Evolutionary conservation across 2,329 filamentous ascomycete genomes (phyloP).

Genomic region (Metarhizium robertsii): DNA sequence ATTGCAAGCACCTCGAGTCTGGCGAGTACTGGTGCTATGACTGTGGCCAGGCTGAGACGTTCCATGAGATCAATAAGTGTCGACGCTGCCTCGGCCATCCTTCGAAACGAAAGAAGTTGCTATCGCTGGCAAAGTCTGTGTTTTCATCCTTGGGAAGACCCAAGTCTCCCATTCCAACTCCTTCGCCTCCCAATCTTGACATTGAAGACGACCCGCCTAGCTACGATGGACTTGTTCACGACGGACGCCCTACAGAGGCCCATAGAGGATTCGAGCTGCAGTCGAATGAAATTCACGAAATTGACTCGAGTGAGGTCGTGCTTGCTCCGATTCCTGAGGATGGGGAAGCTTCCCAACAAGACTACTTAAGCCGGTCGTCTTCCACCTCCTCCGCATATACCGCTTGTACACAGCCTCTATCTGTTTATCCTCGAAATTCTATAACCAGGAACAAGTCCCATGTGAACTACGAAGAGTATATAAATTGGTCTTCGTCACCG

Average conservation of each 20-base stretch:
- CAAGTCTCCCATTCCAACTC: constrained; percentile 21
- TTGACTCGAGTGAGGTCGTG: constrained; percentile 38
- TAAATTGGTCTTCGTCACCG: constrained; percentile 17
- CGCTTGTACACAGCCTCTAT: constrained; percentile 1
- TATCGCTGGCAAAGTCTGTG: constrained; percentile 44
- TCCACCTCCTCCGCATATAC: neutral
- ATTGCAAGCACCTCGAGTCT: constrained; percentile 35
- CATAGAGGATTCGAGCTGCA: constrained; percentile 30
- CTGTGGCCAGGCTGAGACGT: constrained; percentile 40
- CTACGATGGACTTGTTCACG: constrained; percentile 31
- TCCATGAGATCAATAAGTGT: constrained; percentile 39
- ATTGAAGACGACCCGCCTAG: constrained; percentile 32
- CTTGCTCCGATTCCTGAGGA: constrained; percentile 19
- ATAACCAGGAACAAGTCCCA: neutral
- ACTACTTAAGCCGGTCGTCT: neutral
- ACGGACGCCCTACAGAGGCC: constrained; percentile 14
- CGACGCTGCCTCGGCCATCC: constrained; percentile 39
- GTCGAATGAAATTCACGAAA: constrained; percentile 41
- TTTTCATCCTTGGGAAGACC: constrained; percentile 42
- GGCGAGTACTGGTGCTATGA: constrained; percentile 50
- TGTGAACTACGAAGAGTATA: constrained; percentile 12
- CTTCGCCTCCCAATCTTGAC: constrained; percentile 15
- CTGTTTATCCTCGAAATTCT: neutral
- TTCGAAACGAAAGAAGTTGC: constrained; percentile 41
- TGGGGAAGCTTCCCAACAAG: constrained; percentile 8